A percentile compares a stretch with the other conserved stretches of the same genome.
Conservation (phyloP, 257 asterid genomes). For the Ligustrum vulgare region DNA sequence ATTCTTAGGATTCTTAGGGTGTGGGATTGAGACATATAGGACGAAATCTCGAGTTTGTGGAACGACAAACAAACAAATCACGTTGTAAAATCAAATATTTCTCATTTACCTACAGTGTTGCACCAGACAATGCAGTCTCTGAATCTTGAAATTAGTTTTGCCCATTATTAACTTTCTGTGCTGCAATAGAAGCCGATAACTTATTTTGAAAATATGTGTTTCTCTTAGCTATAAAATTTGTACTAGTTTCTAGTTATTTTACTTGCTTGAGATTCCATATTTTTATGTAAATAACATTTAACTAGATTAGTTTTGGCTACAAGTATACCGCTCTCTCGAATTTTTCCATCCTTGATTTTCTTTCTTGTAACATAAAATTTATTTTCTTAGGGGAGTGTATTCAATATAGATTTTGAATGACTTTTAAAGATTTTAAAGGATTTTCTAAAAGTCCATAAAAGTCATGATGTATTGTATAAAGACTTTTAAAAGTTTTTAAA, state of each 20-base stretch:
- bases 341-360: conserved; percentile 2
- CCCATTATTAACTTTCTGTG: not conserved
- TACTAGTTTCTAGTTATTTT: not conserved
- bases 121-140: not conserved
- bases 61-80: not conserved
- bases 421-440: too few relatives aligned
- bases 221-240: not conserved
- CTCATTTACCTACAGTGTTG: conserved; percentile 4
- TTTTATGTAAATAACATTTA: not conserved
- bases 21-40: not conserved
- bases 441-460: too few relatives aligned
- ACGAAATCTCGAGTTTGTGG: not conserved
- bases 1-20: not conserved
- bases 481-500: too few relatives aligned
- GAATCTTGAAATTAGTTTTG: not conserved
- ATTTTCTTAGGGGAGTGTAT: too few relatives aligned
- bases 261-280: not conserved
- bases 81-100: conserved; percentile 1
- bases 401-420: too few relatives aligned
- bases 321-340: not conserved
- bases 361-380: not conserved
- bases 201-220: not conserved
- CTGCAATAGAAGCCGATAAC: not conserved
- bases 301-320: not conserved
- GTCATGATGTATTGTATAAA: too few relatives aligned